A percentile compares a stretch with the other conserved stretches of the same genome.
These are phyloP conservation scores for Endocalyx cinctus DNA, from an alignment of 2,329 filamentous ascomycete species.

Conservation along the genomic window DNA sequence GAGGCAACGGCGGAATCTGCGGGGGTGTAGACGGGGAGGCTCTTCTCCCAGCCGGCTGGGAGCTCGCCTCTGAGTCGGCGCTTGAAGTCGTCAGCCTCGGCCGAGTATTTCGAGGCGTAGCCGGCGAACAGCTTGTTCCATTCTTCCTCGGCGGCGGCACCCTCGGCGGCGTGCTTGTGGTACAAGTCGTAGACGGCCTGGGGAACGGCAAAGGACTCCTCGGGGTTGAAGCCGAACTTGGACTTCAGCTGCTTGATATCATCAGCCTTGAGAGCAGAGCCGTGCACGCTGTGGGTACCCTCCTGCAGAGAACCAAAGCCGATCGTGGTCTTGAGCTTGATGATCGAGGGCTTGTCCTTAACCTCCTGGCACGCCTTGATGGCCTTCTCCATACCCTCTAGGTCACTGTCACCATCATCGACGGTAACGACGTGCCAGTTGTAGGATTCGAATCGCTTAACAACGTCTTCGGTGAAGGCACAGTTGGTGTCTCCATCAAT, in stretches of 20 bases:
- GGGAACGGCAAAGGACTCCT: slow-evolving; percentile 87
- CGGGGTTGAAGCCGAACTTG: slow-evolving; percentile 94
- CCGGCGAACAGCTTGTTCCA: slow-evolving; percentile 92
- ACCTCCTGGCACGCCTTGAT: slow-evolving; percentile 80
- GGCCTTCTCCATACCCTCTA: slow-evolving; percentile 81
- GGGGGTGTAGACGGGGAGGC: slow-evolving; percentile 84
- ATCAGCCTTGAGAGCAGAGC: slow-evolving; percentile 89
- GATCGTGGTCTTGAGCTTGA: slow-evolving; percentile 96
- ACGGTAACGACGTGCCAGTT: slow-evolving; percentile 91
- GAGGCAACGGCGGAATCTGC: slow-evolving; percentile 81
- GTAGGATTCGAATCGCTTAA: slow-evolving; percentile 92
- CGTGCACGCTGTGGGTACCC: slow-evolving; percentile 94
- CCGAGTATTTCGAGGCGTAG: slow-evolving; percentile 74
- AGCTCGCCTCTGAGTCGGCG: slow-evolving; percentile 80
- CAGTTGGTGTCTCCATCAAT: slow-evolving; percentile 92
- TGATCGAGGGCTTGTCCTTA: slow-evolving; percentile 94
- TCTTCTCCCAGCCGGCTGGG: slow-evolving; percentile 94
- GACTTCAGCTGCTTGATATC: slow-evolving; percentile 91
- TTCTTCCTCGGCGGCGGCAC: slow-evolving; percentile 84
- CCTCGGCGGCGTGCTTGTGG: slow-evolving; percentile 76
- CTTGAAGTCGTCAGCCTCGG: slow-evolving; percentile 73
- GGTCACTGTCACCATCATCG: slow-evolving; percentile 82
- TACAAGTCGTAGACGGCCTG: slow-evolving; percentile 93
- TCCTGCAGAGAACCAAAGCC: slow-evolving; percentile 90
- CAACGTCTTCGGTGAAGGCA: slow-evolving; percentile 95